Base-by-base conservation (phyloP, 371 early-diverging fungal species). In the Syncephalastrum contaminatum region DNA sequence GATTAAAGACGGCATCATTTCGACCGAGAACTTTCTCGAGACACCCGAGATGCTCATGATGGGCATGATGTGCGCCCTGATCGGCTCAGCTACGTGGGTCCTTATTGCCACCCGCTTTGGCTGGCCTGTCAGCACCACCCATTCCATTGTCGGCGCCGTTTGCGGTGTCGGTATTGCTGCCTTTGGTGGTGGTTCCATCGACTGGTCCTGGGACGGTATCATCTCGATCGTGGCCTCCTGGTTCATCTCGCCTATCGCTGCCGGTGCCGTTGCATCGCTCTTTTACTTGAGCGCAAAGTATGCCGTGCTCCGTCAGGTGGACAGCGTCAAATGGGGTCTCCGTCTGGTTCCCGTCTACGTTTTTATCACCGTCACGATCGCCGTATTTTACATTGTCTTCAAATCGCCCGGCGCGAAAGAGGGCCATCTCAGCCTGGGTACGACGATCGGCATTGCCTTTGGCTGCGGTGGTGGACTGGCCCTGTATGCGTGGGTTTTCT, bases 341-440 rank as follows among this genome's bases (percentile, higher is more conserved):
- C 77, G 66, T 36, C 80, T 88, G 45, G 81, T 94, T 40, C 95
- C 95, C n/a, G 58, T 89, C 56, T 93, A 89, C 70, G 89, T 92
- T 61, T 86, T 83, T 54, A 53, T 91, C 57, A 89, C 93, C 12
- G 67, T 84, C 46, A 65, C 68, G 46, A 85, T 94, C 62, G 82
- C 85, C 48, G 65, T 75, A n/a, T 85, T 89, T 64, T 92, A 88
- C 63, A 81, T 92, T 46, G 77, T 91, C 56, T 83, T 77, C 75
- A 90, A 91, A 71, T 84, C 80, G 4, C 84, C 87, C 3, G 79
- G 76, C 27, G 72, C 76, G 40, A 69, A 64, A 21, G 62, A 67
- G 8, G 59, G 71, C 14, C 61, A 44, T 16, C 54, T 85, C 56
- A 57, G 69, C 14, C 54, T 73, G 19, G 78, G 76, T 40, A 55